Percentiles rank a stretch among this genome's conserved stretches.
These are phyloP conservation scores for Phaeosphaeria sp. DNA, from an alignment of 2,329 filamentous ascomycete genomes.

Conservation along the genomic window DNA sequence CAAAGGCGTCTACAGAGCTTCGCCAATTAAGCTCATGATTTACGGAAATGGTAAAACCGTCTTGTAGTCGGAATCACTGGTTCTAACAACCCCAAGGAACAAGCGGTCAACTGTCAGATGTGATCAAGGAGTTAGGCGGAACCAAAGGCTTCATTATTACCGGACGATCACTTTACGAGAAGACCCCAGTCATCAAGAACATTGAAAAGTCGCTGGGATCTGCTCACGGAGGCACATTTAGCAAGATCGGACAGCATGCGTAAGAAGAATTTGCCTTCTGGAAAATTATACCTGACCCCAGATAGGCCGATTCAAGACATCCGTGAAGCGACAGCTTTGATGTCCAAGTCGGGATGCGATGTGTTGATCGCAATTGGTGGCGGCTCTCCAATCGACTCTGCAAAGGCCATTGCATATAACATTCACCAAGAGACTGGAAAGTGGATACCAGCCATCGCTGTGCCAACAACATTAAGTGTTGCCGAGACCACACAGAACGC, in stretches of 20 bases:
- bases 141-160: conserved; percentile 65
- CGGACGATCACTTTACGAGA: conserved; percentile 60
- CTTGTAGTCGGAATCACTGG: background rate
- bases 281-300: conserved; percentile 12
- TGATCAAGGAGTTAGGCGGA: conserved; percentile 42
- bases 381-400: conserved; percentile 60
- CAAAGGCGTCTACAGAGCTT: conserved; percentile 45
- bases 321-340: conserved; percentile 41
- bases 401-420: conserved; percentile 49
- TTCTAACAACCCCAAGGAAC: conserved; percentile 31
- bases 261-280: conserved; percentile 40
- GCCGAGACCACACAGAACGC: conserved; percentile 62
- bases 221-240: conserved; percentile 61
- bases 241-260: conserved; percentile 63
- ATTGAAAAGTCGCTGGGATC: conserved; percentile 58
- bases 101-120: conserved; percentile 39
- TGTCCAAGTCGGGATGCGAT: conserved; percentile 46
- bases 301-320: conserved; percentile 45
- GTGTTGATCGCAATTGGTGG: conserved; percentile 50
- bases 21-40: conserved; percentile 47
- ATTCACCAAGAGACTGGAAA: conserved; percentile 47
- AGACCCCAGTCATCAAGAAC: conserved; percentile 61
- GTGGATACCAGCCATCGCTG: conserved; percentile 47
- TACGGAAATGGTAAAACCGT: conserved; percentile 39
- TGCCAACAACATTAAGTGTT: conserved; percentile 54